Evolutionary conservation across 2,329 filamentous ascomycete species (phyloP).

Genomic region (Xylariaceae sp.): DNA sequence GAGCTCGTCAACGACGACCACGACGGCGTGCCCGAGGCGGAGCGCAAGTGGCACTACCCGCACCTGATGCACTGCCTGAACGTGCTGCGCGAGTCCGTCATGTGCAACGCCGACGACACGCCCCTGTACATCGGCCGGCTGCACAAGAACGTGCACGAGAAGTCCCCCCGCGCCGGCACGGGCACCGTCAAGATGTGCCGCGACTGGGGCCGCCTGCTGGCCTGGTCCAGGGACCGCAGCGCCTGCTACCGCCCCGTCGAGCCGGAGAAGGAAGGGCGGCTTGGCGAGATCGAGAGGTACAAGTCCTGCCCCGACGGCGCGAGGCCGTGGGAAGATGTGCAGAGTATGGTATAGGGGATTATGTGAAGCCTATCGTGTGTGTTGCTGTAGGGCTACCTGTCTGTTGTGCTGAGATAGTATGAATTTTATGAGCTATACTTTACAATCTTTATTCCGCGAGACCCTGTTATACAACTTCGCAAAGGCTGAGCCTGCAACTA

Average conservation of each 20-base stretch:
- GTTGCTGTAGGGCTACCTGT: no score
- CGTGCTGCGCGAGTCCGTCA: slow-evolving; percentile 12
- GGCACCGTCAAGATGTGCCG: slow-evolving; percentile 17
- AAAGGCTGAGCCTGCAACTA: no score
- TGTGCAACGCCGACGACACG: slow-evolving; percentile 16
- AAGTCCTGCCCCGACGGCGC: slow-evolving; percentile 14
- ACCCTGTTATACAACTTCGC: no score
- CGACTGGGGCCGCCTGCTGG: slow-evolving; percentile 11
- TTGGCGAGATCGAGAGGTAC: slow-evolving; percentile 14
- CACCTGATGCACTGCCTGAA: slow-evolving; percentile 19
- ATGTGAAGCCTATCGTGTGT: not conserved
- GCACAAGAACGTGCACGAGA: slow-evolving; percentile 13
- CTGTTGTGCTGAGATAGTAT: no score
- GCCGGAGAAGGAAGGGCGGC: slow-evolving; percentile 6
- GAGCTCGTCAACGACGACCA: slow-evolving; percentile 11
- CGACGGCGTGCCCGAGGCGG: slow-evolving; percentile 10
- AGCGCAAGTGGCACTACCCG: slow-evolving; percentile 12
- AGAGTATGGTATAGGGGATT: not conserved
- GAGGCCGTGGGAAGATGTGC: slow-evolving; percentile 13
- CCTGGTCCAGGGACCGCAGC: slow-evolving; percentile 12
- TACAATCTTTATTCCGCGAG: no score
- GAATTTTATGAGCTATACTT: no score
- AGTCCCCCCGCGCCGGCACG: slow-evolving; percentile 12
- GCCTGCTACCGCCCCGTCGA: slow-evolving; percentile 14
- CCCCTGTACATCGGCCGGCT: slow-evolving; percentile 14